These are phyloP conservation scores for Chloromonas sp. DNA, from an alignment of 163 green algal species.

Conservation along the genomic window DNA sequence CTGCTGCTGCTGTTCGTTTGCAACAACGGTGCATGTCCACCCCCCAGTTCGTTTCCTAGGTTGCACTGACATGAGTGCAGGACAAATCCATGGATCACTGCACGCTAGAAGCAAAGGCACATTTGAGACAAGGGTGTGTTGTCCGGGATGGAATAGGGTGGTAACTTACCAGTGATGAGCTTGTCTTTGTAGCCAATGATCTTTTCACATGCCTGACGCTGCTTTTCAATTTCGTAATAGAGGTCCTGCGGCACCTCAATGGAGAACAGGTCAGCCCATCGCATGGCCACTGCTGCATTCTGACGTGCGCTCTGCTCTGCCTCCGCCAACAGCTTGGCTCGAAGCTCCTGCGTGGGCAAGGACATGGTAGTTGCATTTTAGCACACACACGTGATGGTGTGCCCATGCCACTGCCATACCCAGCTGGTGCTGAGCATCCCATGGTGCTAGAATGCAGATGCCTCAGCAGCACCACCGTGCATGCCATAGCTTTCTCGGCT, in stretches of 20 bases:
- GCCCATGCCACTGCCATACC: background rate
- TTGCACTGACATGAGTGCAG: too few relatives aligned
- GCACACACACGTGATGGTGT: background rate
- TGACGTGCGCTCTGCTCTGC: slow-evolving; percentile 55
- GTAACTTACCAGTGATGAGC: slow-evolving; percentile 44
- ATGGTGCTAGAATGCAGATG: background rate
- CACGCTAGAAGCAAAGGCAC: too few relatives aligned
- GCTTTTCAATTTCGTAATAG: slow-evolving; percentile 58
- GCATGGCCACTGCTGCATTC: slow-evolving; percentile 66
- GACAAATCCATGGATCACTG: too few relatives aligned
- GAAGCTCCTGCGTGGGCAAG: slow-evolving; percentile 46
- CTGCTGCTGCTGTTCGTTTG: too few relatives aligned
- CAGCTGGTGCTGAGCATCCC: too few relatives aligned
- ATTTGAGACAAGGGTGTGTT: too few relatives aligned
- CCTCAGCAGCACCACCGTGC: background rate
- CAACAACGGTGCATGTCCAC: too few relatives aligned
- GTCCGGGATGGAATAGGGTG: too few relatives aligned
- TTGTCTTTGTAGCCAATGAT: slow-evolving; percentile 70
- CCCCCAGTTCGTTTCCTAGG: too few relatives aligned
- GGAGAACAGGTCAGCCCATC: slow-evolving; percentile 60
- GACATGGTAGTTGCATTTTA: background rate
- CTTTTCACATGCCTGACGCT: slow-evolving; percentile 56
- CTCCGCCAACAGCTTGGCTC: slow-evolving; percentile 61
- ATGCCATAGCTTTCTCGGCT: too few relatives aligned
- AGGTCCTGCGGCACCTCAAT: slow-evolving; percentile 68